These are phyloP conservation scores for Cyberlindnera samutprakarnensis DNA, from an alignment of 805 yeast species.

Conservation along the genomic window DNA sequence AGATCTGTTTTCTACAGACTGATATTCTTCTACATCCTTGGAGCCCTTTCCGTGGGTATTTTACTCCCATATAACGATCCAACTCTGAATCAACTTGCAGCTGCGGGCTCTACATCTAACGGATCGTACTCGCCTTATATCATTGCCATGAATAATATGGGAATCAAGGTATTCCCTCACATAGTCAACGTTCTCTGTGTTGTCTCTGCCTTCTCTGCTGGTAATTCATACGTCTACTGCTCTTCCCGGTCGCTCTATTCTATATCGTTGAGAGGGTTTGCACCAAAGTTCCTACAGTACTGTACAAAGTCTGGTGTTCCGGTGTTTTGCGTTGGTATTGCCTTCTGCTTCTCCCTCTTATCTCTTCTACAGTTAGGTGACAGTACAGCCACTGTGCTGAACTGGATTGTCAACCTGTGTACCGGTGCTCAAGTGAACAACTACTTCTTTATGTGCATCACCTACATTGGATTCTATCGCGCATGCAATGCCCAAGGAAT, in stretches of 20 bases:
- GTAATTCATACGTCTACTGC: slow-evolving; percentile 50
- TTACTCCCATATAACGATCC: slow-evolving; percentile 58
- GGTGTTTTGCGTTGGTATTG: slow-evolving; percentile 50
- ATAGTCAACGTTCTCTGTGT: slow-evolving; percentile 46
- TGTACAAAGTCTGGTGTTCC: slow-evolving; percentile 70
- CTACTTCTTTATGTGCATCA: slow-evolving; percentile 47
- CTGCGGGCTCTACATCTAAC: slow-evolving; percentile 55
- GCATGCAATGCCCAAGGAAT: slow-evolving; percentile 48
- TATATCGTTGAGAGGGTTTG: slow-evolving; percentile 46
- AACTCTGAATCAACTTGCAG: slow-evolving; percentile 38
- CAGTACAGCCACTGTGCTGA: slow-evolving; percentile 52
- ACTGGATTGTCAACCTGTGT: slow-evolving; percentile 63
- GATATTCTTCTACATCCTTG: slow-evolving; percentile 53
- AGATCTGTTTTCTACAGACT: slow-evolving; percentile 62
- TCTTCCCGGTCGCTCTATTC: slow-evolving; percentile 53
- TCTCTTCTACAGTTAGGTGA: slow-evolving; percentile 59
- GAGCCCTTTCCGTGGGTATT: slow-evolving; percentile 62
- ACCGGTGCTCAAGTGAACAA: slow-evolving; percentile 61
- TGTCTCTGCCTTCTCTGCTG: slow-evolving; percentile 50
- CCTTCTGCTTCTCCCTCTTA: slow-evolving; percentile 49
- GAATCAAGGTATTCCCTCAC: slow-evolving; percentile 41
- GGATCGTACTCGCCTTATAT: slow-evolving; percentile 52
- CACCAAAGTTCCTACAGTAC: slow-evolving; percentile 50
- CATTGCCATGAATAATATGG: slow-evolving; percentile 45
- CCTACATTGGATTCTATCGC: slow-evolving; percentile 55